A percentile compares a stretch with the other conserved stretches of the same genome.
Conservation (phyloP, 1,284 basidiomycete species). For the Trichosporon sp. region DNA sequence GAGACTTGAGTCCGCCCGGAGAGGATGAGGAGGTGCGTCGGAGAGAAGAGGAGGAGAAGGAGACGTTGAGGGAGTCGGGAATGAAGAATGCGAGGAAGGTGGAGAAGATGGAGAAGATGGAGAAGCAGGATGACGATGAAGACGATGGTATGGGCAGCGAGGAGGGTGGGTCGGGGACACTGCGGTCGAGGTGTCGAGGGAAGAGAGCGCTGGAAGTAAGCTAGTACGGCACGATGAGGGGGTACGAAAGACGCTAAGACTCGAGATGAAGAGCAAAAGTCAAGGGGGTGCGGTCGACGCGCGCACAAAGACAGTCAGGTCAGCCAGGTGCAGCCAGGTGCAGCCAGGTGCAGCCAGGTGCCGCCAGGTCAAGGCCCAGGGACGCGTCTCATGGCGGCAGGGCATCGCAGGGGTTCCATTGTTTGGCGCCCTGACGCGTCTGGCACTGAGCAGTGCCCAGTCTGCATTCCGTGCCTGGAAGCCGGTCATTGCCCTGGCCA, state of each 20-base stretch:
- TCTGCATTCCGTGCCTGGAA: background rate
- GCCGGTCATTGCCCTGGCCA: background rate
- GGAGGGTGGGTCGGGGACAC: too few species aligned
- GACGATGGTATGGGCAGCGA: background rate
- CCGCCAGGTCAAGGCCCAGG: background rate
- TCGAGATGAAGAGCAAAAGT: conserved; percentile 1
- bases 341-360: too few species aligned
- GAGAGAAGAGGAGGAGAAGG: conserved; percentile 7
- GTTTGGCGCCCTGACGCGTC: conserved; percentile 12
- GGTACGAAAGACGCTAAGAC: background rate
- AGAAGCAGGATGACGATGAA: background rate
- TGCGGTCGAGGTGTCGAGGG: too few species aligned
- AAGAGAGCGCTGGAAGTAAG: background rate
- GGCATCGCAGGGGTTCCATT: background rate
- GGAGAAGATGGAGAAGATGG: background rate
- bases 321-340: too few species aligned
- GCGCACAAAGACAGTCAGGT: conserved; percentile 3
- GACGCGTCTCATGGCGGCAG: conserved; percentile 11
- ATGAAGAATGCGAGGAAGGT: background rate
- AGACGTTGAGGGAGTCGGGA: background rate
- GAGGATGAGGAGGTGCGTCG: conserved; percentile 1
- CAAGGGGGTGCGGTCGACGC: background rate
- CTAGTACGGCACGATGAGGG: background rate
- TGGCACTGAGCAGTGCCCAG: too few species aligned
- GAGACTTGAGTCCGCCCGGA: conserved; percentile 2